Base-by-base conservation (phyloP, 2,329 filamentous ascomycete genomes). In the Penicillium sp. region DNA sequence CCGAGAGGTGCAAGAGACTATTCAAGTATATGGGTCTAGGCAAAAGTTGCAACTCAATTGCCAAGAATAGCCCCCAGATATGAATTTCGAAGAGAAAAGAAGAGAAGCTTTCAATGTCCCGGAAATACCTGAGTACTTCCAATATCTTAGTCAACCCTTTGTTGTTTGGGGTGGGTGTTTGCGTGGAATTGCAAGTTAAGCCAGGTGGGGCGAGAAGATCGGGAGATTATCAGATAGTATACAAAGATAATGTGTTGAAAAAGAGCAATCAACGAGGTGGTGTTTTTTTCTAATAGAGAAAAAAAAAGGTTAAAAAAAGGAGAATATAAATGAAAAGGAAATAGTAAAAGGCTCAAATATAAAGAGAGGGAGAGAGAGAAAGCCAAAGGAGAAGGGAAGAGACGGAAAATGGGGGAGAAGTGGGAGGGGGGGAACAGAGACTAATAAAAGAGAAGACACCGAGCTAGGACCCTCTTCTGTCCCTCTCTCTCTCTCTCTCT, bases 381-480 rank as follows among this genome's bases (percentile, higher is more conserved):
- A 57, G 60, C 46, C 61, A 55, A 59, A 59, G 58, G 39, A 33
- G 50, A 53, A 50, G 36, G 45, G 41, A 47, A 50, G 40, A 50
- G 53, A 49, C 50, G 21, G 43, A 43, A 48, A 48, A 55, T 38
- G 39, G 44, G 34, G 43, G 29, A 47, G 52, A 53, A 33, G 52
- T 49, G 41, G 33, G 44, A 40, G 53, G 57, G 58, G 51, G 51
- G 33, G 23, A 31, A 31, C 29, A 31, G 36, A 33, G 25, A 57
- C 44, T 56, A 60, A 53, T 64, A 55, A 60, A 50, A 60, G 52
- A 60, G 55, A 54, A 57, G 55, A 54, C 49, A 51, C 46, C 45
- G 46, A 55, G 52, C 49, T 51, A 59, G 33, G 52, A 43, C 53
- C 46, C 38, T 46, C 31, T 45, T n/a, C n/a, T n/a, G n/a, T n/a